Conservation (phyloP, 129 eudicot species). For the Artemisia tridentata region DNA sequence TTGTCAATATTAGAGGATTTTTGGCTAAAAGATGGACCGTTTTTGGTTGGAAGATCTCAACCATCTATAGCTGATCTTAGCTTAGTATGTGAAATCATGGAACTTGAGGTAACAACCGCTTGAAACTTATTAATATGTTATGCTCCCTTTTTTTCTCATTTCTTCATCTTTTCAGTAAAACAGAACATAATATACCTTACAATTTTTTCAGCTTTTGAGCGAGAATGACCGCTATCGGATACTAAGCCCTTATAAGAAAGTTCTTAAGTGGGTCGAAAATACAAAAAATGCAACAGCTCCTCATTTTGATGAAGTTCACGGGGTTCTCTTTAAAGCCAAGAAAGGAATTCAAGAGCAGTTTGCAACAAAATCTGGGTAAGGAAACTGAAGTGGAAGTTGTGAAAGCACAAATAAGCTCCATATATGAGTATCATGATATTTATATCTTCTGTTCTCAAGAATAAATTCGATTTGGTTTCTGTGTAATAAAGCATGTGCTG, state of each 20-base stretch:
- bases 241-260: slow-evolving; percentile 57
- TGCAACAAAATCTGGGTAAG: slow-evolving; percentile 10
- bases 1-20: slow-evolving; percentile 48
- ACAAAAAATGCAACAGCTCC: slow-evolving; percentile 56
- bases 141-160: neutral
- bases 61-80: slow-evolving; percentile 81
- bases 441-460: neutral
- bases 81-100: slow-evolving; percentile 73
- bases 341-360: slow-evolving; percentile 32
- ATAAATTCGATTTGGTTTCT: slow-evolving; percentile 8
- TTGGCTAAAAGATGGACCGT: slow-evolving; percentile 65
- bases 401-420: slow-evolving; percentile 15
- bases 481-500: neutral
- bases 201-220: slow-evolving; percentile 42
- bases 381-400: slow-evolving; percentile 31
- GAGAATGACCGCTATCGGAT: slow-evolving; percentile 53
- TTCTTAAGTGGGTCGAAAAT: slow-evolving; percentile 62
- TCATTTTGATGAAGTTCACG: slow-evolving; percentile 68
- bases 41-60: slow-evolving; percentile 50
- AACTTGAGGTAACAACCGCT: slow-evolving; percentile 50
- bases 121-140: neutral
- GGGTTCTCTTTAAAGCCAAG: slow-evolving; percentile 31
- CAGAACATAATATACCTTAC: neutral
- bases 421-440: slow-evolving; percentile 2
- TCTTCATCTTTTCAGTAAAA: neutral